Evolutionary conservation across 202 grass and related monocot species (phyloP), one percentile per base, ranked within the genome.

Genomic region (Carex arenaria): DNA sequence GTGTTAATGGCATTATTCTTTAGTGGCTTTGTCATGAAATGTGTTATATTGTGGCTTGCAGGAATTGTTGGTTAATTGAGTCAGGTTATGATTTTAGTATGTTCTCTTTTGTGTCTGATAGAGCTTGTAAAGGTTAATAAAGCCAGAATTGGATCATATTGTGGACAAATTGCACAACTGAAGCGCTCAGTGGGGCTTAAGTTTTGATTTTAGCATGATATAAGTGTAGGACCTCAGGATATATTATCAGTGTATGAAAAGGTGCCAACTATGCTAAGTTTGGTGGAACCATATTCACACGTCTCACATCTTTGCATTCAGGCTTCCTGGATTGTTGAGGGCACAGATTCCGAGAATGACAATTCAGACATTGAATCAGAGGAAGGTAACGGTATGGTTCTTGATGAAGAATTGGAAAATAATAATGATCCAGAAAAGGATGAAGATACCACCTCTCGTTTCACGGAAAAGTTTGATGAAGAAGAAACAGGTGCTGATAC

Each of bases 241-340:
- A 52, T 55, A 54, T 15, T 15, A 34, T 6, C 72, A 30, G 5
- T 56, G 72, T 56, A 56, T 76, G 49, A 30, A 56, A 76, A 54
- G 3, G 55, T 75, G 26, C 26, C n/a, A 56, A 76, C 34, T 13
- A 17, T 56, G 51, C 32, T 31, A 76, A 18, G 30, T 59, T 59
- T 78, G 54, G 52, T 59, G 9, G 53, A 17, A 60, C 73, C 53
- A 59, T 60, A 78, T 78, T 56, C 54, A 57, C 28, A 49, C 28
- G 3, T 19, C 71, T 67, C 36, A 56, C 28, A 28, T 82, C 36
- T 31, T 89, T 64, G 22, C 14, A 83, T 84, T 49, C 80, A 95
- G 95, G 93, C 95, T 89, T 86, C 95, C 70, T 98, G 95, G 95
- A 98, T 95, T 87, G 56, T 95, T 77, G 92, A 97, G 80, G 92